Evolutionary conservation across 257 asterid genomes (phyloP), one percentile per base, ranked within the genome.

Genomic region (Petrea volubilis): DNA sequence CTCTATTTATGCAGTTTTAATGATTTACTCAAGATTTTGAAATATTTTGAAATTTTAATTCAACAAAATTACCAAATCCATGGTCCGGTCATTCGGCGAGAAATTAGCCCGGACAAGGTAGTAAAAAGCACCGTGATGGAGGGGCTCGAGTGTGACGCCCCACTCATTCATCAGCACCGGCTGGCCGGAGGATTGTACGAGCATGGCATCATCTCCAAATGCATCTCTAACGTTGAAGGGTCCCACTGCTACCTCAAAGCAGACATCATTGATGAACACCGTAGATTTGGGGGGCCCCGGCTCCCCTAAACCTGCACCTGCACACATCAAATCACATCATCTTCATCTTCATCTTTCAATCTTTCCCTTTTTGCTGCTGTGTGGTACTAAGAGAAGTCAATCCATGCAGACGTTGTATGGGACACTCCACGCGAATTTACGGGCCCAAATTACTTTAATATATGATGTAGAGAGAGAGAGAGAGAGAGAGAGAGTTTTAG

Each of bases 201-300:
- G 81, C n/a, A 89, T 74, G 0, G 88, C 93, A 47, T 88, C 97
- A 13, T 89, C 89, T 0, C 97, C 97, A 47, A 94, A 94, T 17
- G 91, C 86, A 31, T 87, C 97, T 47, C 82, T 80, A 50, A 94
- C 95, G 53, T 89, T 85, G 53, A 94, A 87, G 29, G 84, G 87
- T 13, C 81, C 84, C 11, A 21, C 9, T 33, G 86, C 86, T 36
- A 91, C 93, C 81, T 94, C 97, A 64, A 91, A 83, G 55, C 93
- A 88, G 38, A 91, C 89, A 24, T 91, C 99, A 61, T 91, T 88
- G 70, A 94, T 88, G 75, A 89, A 91, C 70, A 91, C 96, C 9
- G 83, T 89, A 43, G 84, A 82, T 79, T 76, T 88, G 33, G 76
- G 64, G 2, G 86, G 83, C 0, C 69, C 75, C 47, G 67, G 12